Evolutionary conservation across 305 asterid species (phyloP).

Genomic region (Solanum hybrid): DNA sequence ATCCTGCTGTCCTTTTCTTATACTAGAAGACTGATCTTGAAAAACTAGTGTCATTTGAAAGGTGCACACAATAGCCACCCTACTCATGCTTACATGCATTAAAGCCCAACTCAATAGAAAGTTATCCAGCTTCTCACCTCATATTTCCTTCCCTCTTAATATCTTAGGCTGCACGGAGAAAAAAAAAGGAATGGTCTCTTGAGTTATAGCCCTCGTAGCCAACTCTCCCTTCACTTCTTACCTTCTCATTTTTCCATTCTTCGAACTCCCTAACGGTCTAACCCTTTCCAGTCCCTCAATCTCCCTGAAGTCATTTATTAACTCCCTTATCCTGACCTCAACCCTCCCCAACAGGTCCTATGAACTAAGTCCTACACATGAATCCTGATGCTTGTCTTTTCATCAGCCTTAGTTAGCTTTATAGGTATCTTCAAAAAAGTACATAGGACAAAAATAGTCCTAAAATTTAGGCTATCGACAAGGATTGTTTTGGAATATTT

Average conservation of each 20-base stretch:
- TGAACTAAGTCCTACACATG: background rate
- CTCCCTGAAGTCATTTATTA: background rate
- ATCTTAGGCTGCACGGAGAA: background rate
- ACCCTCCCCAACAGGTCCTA: background rate
- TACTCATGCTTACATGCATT: background rate
- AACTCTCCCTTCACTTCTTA: background rate
- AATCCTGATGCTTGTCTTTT: background rate
- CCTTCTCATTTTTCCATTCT: background rate
- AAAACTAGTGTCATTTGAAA: background rate
- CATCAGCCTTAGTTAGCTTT: background rate
- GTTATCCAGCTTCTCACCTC: background rate
- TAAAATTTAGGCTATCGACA: background rate
- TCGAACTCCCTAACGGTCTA: background rate
- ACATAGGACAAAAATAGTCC: background rate
- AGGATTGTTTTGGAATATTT: background rate
- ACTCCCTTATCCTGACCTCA: background rate
- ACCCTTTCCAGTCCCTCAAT: background rate
- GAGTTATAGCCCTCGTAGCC: background rate
- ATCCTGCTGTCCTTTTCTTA: background rate
- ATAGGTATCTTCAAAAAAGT: background rate
- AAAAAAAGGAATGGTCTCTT: background rate
- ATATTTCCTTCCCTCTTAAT: background rate
- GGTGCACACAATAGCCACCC: background rate
- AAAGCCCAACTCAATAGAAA: background rate
- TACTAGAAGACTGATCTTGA: background rate